Evolutionary conservation across 176 grass and related monocot species (phyloP).

Genomic region (Hyparrhenia diplandra): DNA sequence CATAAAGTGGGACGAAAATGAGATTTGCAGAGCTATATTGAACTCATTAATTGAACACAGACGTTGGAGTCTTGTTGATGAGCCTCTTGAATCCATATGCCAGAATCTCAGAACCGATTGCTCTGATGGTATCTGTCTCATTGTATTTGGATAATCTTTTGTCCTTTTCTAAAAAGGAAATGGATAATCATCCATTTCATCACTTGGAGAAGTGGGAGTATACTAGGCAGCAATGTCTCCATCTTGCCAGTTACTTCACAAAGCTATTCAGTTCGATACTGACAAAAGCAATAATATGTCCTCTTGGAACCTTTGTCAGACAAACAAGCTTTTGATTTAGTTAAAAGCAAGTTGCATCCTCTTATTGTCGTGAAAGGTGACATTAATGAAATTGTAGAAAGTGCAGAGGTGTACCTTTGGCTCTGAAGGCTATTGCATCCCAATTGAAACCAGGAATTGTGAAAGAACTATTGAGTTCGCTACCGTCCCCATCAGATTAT

Average conservation of each 20-base stretch:
- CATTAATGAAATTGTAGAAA: background rate
- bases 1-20: background rate
- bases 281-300: background rate
- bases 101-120: background rate
- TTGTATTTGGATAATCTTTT: constrained; percentile 21
- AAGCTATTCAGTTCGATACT: background rate
- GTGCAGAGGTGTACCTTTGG: constrained; percentile 11
- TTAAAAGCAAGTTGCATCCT: background rate
- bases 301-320: background rate
- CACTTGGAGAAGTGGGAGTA: background rate
- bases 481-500: background rate
- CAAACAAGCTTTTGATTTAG: background rate
- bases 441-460: background rate
- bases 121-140: background rate
- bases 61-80: background rate
- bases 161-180: too few relatives aligned
- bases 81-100: background rate
- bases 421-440: background rate
- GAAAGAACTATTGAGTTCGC: background rate
- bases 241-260: constrained; percentile 7
- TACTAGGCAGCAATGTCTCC: background rate
- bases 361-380: background rate
- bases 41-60: background rate
- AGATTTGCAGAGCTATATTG: background rate
- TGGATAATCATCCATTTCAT: too few relatives aligned